These are phyloP conservation scores for Aureobasidium sp. DNA, from an alignment of 2,329 filamentous ascomycete genomes.

Conservation along the genomic window DNA sequence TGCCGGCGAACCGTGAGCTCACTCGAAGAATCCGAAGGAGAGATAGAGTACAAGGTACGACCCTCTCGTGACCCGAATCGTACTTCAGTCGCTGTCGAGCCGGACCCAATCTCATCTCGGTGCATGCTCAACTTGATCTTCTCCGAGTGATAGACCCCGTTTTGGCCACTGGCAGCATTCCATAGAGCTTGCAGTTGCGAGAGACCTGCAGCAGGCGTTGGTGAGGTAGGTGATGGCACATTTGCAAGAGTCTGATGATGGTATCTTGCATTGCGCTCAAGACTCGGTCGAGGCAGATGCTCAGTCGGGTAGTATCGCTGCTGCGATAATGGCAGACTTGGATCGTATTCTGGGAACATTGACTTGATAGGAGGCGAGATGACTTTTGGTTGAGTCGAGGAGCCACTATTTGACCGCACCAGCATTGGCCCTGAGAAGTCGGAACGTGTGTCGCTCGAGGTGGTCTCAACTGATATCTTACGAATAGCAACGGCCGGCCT, in stretches of 20 bases:
- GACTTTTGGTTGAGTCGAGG: neutral
- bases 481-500: neutral
- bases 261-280: neutral
- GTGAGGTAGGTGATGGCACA: neutral
- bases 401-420: conserved; percentile 9
- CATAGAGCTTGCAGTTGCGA: conserved; percentile 13
- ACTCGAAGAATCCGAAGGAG: neutral
- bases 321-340: conserved; percentile 53
- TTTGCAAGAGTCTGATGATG: neutral
- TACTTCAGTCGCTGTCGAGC: neutral
- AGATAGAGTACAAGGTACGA: conserved; percentile 1
- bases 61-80: conserved; percentile 8
- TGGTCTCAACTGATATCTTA: neutral
- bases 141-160: neutral
- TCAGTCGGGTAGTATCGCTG: conserved; percentile 57
- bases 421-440: conserved; percentile 10
- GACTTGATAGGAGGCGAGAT: conserved; percentile 48
- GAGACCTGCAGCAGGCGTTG: conserved; percentile 1
- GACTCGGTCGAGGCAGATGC: neutral
- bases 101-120: neutral
- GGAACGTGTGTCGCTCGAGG: neutral
- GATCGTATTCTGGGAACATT: conserved; percentile 70
- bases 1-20: conserved; percentile 12
- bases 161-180: conserved; percentile 11
- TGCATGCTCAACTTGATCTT: conserved; percentile 11